A percentile compares a stretch with the other conserved stretches of the same genome.
phyloP scores from a whole-genome alignment of 75 land plant genomes.

The Selaginella tamariscina region DNA sequence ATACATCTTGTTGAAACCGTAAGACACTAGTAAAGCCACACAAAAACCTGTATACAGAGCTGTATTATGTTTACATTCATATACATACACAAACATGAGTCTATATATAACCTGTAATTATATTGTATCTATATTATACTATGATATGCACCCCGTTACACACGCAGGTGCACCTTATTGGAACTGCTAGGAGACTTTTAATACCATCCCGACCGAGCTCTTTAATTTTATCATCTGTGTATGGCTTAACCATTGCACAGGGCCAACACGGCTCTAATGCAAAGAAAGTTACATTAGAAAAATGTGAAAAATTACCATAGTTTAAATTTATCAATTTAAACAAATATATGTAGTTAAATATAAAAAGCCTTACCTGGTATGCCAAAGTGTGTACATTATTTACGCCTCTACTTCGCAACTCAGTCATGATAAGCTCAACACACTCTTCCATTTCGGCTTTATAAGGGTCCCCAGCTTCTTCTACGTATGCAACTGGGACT shows the following conservation, averaged over 20 bases:
- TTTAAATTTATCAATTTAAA: too few species aligned
- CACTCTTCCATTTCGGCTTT: slow-evolving; percentile 99
- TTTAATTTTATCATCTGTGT: slow-evolving; percentile 90
- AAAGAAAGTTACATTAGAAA: not conserved
- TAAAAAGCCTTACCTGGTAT: slow-evolving; percentile 61
- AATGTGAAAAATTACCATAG: too few species aligned
- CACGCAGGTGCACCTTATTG: too few species aligned
- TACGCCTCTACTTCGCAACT: slow-evolving; percentile 51
- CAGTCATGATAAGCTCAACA: slow-evolving; percentile 92
- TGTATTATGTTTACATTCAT: too few species aligned
- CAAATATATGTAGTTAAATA: too few species aligned
- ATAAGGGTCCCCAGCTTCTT: slow-evolving; percentile 99
- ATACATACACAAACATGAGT: too few species aligned
- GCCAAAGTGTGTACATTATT: slow-evolving; percentile 77
- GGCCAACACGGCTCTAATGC: slow-evolving; percentile 85
- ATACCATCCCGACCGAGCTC: slow-evolving; percentile 81
- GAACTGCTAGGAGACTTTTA: slow-evolving; percentile 86
- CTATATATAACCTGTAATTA: too few species aligned
- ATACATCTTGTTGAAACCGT: too few species aligned
- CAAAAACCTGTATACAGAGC: too few species aligned
- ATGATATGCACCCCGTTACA: too few species aligned
- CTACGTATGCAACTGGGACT: slow-evolving; percentile 96
- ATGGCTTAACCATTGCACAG: slow-evolving; percentile 98
- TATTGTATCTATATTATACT: too few species aligned
- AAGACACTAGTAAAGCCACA: too few species aligned